Base-by-base conservation (phyloP, 2,329 filamentous ascomycete species). In the Aspergillus bombycis region DNA sequence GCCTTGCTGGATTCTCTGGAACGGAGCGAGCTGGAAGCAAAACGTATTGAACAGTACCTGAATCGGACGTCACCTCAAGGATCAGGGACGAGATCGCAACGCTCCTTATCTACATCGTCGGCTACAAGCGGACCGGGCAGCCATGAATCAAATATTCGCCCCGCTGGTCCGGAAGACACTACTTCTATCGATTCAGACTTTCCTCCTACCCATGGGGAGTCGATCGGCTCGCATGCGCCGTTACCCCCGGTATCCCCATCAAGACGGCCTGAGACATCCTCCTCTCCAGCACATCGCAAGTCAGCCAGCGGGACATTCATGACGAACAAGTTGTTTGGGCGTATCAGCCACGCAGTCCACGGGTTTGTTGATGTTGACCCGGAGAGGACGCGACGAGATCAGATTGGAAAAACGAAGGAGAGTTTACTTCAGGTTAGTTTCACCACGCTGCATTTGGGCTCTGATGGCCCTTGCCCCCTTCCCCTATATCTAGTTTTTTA, bases 111-210 rank as follows among this genome's bases (percentile, higher is more conserved):
- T 12, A 80, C 82, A 58, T 85, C 84, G 58, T 84, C 83, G 28
- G 77, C 81, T 4, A 72, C 77, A 16, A 82, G 80, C 65, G 78
- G 77, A 62, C 70, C 71, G 41, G 71, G 70, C 23, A 73, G 73
- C 55, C 75, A 85, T 26, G 79, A 77, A 48, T 74, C 69, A 54
- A 76, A 79, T 38, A 75, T 77, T n/a, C 81, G 85, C 64, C 87
- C 90, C 62, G 84, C 83, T 58, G 84, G 84, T 80, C 63, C 82
- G 19, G 91, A 94, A 63, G 93, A 97, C 71, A 92, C 93, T 2
- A 91, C 91, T 32, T 96, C 93, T 1, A 93, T 97, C 63, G 95
- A 99, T 77, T 97, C 94, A 0, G 95, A 98, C 76, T 99, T 99
- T 68, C 94, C 94, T 3, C 91, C 93, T 1, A 96, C 91, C 1